Conservation (phyloP, 2,329 filamentous ascomycete species). For the Rhynchosporium secalis region DNA sequence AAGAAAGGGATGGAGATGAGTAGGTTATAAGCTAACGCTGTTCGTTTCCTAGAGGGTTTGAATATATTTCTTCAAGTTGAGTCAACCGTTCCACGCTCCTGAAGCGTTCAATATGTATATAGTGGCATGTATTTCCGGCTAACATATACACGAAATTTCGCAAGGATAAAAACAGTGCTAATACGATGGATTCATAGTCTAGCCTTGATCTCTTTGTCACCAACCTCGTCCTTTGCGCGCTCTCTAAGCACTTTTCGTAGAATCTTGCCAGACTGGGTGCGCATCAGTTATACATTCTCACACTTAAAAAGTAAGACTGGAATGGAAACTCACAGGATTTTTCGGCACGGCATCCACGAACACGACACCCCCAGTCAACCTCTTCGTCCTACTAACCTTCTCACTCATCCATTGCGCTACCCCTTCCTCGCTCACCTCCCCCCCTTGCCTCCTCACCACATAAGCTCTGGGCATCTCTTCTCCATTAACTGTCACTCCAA, state of each 20-base stretch:
- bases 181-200: constrained; percentile 21
- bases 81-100: too few species aligned
- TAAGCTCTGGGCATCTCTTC: constrained; percentile 63
- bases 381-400: constrained; percentile 63
- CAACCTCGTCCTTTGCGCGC: constrained; percentile 38
- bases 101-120: too few species aligned
- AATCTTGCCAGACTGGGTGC: constrained; percentile 48
- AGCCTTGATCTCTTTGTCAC: constrained; percentile 26
- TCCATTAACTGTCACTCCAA: constrained; percentile 45
- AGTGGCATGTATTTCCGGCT: too few species aligned
- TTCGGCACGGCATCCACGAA: constrained; percentile 70
- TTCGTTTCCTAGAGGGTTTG: too few species aligned
- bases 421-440: constrained; percentile 40
- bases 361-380: constrained; percentile 65
- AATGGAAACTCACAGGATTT: constrained; percentile 49
- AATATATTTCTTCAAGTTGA: too few species aligned
- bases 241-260: constrained; percentile 49
- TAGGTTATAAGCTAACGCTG: too few species aligned
- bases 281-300: neutral
- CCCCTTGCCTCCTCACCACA: constrained; percentile 46
- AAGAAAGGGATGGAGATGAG: too few species aligned
- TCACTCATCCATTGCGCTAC: constrained; percentile 59
- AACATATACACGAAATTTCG: too few species aligned
- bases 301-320: too few species aligned
- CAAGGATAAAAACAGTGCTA: neutral